Evolutionary conservation across 371 early-diverging fungal genomes (phyloP).

Genomic region (Mortierella sp.): DNA sequence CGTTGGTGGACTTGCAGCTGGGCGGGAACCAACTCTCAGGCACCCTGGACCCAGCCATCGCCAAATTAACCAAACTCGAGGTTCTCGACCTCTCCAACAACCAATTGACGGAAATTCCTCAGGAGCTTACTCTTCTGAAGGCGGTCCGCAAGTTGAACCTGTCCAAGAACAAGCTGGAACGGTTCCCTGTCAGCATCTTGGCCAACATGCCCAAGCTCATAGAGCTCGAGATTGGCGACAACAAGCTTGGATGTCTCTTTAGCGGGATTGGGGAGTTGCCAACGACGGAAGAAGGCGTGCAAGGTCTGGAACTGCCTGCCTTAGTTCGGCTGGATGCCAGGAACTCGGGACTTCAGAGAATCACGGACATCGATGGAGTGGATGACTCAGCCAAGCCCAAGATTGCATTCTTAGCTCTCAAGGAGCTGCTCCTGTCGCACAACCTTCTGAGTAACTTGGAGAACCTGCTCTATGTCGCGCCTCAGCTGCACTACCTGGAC

Average conservation of each 20-base stretch:
- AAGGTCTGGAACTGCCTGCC: slow-evolving; percentile 46
- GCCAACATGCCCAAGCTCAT: slow-evolving; percentile 60
- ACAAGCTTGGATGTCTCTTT: slow-evolving; percentile 56
- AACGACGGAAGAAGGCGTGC: slow-evolving; percentile 3
- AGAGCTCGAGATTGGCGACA: slow-evolving; percentile 67
- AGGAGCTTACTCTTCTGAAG: slow-evolving; percentile 61
- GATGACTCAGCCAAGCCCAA: slow-evolving; percentile 38
- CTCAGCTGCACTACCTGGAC: slow-evolving; percentile 73
- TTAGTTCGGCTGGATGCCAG: slow-evolving; percentile 73
- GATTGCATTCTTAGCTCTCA: slow-evolving; percentile 64
- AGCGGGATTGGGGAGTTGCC: slow-evolving; percentile 24
- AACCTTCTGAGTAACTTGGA: slow-evolving; percentile 61
- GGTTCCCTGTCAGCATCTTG: slow-evolving; percentile 61
- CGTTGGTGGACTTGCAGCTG: slow-evolving; percentile 65
- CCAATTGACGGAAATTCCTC: slow-evolving; percentile 64
- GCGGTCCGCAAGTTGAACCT: slow-evolving; percentile 69
- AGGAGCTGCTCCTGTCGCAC: slow-evolving; percentile 68
- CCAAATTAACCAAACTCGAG: slow-evolving; percentile 59
- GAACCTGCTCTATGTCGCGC: slow-evolving; percentile 46
- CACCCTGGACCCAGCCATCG: slow-evolving; percentile 53
- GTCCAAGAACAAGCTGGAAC: slow-evolving; percentile 66
- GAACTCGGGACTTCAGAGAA: slow-evolving; percentile 61
- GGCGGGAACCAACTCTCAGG: slow-evolving; percentile 63
- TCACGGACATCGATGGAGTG: slow-evolving; percentile 37
- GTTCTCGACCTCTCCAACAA: slow-evolving; percentile 78